A percentile compares a stretch with the other conserved stretches of the same genome.
phyloP scores from a whole-genome alignment of 2,329 filamentous ascomycete genomes.

The Leptosphaerulina australis region DNA sequence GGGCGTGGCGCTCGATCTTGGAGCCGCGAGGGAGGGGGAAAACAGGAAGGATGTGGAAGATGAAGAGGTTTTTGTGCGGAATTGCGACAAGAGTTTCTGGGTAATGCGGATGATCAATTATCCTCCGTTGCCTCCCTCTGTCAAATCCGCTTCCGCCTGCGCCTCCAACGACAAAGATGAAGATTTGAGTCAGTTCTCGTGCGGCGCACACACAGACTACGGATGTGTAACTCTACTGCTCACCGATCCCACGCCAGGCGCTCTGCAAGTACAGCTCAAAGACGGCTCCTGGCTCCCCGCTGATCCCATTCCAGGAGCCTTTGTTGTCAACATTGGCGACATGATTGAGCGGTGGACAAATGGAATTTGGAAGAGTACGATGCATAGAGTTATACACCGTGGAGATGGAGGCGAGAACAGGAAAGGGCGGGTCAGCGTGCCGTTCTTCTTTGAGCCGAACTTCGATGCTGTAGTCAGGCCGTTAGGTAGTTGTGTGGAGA shows the following conservation, averaged over 20 bases:
- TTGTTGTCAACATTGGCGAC: constrained; percentile 59
- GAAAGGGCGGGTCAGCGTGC: constrained; percentile 51
- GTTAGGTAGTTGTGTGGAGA: constrained; percentile 46
- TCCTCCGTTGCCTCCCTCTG: constrained; percentile 34
- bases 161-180: constrained; percentile 10
- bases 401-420: background rate
- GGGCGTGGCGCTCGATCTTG: constrained; percentile 46
- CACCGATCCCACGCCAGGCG: constrained; percentile 51
- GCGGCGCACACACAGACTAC: constrained; percentile 55
- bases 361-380: constrained; percentile 51
- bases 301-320: constrained; percentile 52
- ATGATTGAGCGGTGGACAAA: constrained; percentile 57
- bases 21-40: background rate
- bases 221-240: constrained; percentile 56
- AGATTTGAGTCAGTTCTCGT: constrained; percentile 43
- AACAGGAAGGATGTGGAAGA: constrained; percentile 24
- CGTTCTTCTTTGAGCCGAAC: constrained; percentile 58
- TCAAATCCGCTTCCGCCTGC: background rate
- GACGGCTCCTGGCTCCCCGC: constrained; percentile 54
- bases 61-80: constrained; percentile 40
- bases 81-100: constrained; percentile 47
- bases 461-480: constrained; percentile 51
- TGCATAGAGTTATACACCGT: constrained; percentile 55
- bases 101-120: constrained; percentile 52
- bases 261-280: constrained; percentile 53